Base-by-base conservation (phyloP, 345 rosid species). In the Geranium brycei region DNA sequence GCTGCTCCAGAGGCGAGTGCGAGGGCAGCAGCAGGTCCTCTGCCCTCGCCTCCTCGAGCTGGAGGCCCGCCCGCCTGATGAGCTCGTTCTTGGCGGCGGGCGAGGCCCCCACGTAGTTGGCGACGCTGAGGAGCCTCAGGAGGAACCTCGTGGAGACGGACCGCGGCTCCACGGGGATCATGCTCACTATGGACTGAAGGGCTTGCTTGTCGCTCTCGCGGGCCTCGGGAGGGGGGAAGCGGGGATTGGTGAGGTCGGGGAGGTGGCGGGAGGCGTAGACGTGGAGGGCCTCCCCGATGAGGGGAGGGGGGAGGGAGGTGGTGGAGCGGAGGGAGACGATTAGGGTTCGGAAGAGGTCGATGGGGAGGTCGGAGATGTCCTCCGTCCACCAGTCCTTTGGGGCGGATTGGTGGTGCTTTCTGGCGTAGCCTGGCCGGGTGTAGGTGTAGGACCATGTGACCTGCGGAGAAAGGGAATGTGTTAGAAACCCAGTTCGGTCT, bases 381-480 rank as follows among this genome's bases (percentile, higher is more conserved):
- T 95, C 99, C 0, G 96, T 91, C 97, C 99, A 95, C 99, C 97
- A 95, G 76, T 95, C 99, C 68, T 75, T 85, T 58, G 99, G 99
- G 51, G 75, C 91, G 16, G 89, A 77, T 58, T 72, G 87, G 41
- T 35, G 41, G 66, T 80, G 75, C 67, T 76, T 80, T 69, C 82
- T 89, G 47, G 60, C 64, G 62, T 82, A 85, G 60, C 96, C 96
- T 62, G 77, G 82, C 73, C 99, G 80, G 3, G 95, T 84, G 65
- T 95, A 95, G 47, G 96, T 88, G 65, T 79, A 83, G 61, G 99
- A 91, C 97, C 99, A 91, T 19, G 92, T 75, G 58, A 95, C 96
- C 99, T 91, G 78, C 69, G 72, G 58, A 73, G 41, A 35, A 35
- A 35, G 41, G 28, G 28, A 1, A 35, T 35, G 10, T 35, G 10